phyloP scores from a whole-genome alignment of 768 basidiomycete species.

The Pilatotrama ljubarskyi region DNA sequence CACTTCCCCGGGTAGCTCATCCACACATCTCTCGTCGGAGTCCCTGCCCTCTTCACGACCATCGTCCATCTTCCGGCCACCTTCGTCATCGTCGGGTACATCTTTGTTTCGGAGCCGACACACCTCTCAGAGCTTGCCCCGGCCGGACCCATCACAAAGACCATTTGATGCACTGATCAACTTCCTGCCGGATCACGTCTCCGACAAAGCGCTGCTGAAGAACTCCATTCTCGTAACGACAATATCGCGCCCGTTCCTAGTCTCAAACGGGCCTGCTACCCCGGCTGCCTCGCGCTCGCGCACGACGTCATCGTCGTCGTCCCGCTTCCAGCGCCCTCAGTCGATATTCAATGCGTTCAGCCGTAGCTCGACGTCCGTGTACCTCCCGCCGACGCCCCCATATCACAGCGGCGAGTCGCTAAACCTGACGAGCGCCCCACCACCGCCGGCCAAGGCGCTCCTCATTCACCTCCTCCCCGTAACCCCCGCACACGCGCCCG shows the following conservation, averaged over 20 bases:
- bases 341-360: constrained; percentile 15
- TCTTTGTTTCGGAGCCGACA: constrained; percentile 12
- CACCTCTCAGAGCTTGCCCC: constrained; percentile 22
- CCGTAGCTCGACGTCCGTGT: constrained; percentile 14
- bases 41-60: constrained; percentile 5
- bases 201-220: constrained; percentile 38
- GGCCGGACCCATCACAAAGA: constrained; percentile 34
- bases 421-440: background rate
- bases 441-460: constrained; percentile 23
- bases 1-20: constrained; percentile 24
- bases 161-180: constrained; percentile 42
- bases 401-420: constrained; percentile 18
- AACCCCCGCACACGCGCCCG: constrained; percentile 11
- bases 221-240: constrained; percentile 43
- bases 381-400: constrained; percentile 13
- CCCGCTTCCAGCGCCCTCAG: constrained; percentile 10
- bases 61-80: constrained; percentile 13
- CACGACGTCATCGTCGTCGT: constrained; percentile 8
- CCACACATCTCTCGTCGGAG: constrained; percentile 18
- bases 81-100: constrained; percentile 9
- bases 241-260: constrained; percentile 39
- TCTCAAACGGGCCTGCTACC: constrained; percentile 15
- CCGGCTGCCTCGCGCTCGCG: background rate
- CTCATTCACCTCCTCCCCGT: constrained; percentile 36
- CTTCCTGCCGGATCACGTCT: constrained; percentile 33